Evolutionary conservation across 1,284 basidiomycete genomes (phyloP).

Genomic region (Tausonia pullulans): DNA sequence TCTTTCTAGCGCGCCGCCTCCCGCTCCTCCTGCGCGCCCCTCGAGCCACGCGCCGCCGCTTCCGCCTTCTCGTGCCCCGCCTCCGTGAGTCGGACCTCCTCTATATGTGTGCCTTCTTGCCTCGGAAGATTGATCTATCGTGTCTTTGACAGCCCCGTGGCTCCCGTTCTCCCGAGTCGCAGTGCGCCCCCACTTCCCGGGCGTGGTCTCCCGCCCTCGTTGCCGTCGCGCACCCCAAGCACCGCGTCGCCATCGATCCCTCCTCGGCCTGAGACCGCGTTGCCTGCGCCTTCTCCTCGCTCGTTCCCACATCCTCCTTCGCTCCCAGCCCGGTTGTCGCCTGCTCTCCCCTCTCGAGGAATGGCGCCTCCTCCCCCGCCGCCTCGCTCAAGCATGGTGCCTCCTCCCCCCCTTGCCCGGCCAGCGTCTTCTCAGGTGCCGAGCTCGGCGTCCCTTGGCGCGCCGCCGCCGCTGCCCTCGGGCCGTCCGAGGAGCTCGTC

Average conservation of each 20-base stretch:
- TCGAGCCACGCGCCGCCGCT: no score
- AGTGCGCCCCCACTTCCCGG: neutral
- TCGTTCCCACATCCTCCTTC: neutral
- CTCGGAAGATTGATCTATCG: no score
- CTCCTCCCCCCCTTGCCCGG: constrained; percentile 4
- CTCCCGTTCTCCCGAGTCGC: constrained; percentile 4
- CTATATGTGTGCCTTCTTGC: no score
- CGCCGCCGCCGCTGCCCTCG: constrained; percentile 6
- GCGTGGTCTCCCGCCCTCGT: neutral
- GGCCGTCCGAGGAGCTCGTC: neutral
- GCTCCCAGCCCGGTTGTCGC: neutral
- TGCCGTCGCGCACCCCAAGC: neutral
- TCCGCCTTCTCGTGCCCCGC: no score
- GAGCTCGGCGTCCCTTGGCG: neutral
- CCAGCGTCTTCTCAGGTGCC: neutral
- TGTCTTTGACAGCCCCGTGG: no score
- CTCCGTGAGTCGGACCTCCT: no score
- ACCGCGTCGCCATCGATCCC: neutral
- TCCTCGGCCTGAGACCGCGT: neutral
- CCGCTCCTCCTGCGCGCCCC: neutral
- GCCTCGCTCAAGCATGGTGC: neutral
- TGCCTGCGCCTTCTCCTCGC: neutral
- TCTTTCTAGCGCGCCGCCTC: neutral
- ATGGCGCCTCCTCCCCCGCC: constrained; percentile 4
- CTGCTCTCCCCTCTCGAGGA: constrained; percentile 7